phyloP scores from a whole-genome alignment of 2,329 filamentous ascomycete species.

The Diatrype stigma region DNA sequence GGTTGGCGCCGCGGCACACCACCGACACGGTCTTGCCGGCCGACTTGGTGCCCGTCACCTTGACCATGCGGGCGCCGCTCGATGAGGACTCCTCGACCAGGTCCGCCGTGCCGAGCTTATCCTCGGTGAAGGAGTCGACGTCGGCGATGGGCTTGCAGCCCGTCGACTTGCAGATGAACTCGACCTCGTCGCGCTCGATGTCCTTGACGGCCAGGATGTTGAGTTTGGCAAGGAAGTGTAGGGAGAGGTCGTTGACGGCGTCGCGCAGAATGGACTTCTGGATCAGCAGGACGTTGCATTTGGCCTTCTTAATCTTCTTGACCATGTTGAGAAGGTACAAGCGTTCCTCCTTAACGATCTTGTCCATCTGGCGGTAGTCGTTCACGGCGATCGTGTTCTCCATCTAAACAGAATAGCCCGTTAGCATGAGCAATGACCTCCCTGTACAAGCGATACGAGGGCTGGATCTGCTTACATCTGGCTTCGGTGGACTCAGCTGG shows the following conservation, averaged over 20 bases:
- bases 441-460: neutral
- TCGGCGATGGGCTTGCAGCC: conserved; percentile 99
- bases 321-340: conserved; percentile 97
- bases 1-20: conserved; percentile 90
- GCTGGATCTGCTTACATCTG: conserved; percentile 61
- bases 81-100: conserved; percentile 88
- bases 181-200: conserved; percentile 96
- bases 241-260: conserved; percentile 92
- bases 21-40: conserved; percentile 88
- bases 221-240: conserved; percentile 96
- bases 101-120: conserved; percentile 93
- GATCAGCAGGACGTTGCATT: conserved; percentile 97
- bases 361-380: conserved; percentile 99
- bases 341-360: conserved; percentile 98
- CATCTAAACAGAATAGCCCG: conserved; percentile 59
- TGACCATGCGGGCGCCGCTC: conserved; percentile 86
- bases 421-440: neutral
- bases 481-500: conserved; percentile 96
- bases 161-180: conserved; percentile 98
- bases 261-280: conserved; percentile 98
- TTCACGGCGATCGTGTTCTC: conserved; percentile 99
- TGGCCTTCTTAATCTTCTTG: conserved; percentile 99
- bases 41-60: conserved; percentile 85
- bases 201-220: conserved; percentile 96
- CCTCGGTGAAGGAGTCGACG: conserved; percentile 96